phyloP scores from a whole-genome alignment of 2,329 filamentous ascomycete genomes.

The Pseudogymnoascus sp. region DNA sequence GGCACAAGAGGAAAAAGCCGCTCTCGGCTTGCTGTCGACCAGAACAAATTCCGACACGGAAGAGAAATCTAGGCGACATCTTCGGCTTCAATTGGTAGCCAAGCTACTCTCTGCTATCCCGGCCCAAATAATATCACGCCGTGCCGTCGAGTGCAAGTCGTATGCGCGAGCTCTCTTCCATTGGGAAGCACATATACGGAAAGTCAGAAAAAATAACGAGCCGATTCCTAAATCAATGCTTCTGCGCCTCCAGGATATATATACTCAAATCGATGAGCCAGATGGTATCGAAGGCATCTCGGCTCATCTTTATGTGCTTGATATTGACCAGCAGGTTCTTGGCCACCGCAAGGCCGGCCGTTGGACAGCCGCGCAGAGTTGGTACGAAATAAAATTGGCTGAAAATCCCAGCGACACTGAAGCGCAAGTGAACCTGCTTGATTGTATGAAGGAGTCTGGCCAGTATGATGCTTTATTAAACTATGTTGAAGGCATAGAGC shows the following conservation, averaged over 20 bases:
- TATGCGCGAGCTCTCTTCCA: conserved; percentile 90
- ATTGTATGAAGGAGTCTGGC: conserved; percentile 88
- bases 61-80: neutral
- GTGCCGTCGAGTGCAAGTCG: conserved; percentile 89
- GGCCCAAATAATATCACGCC: conserved; percentile 66
- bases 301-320: conserved; percentile 75
- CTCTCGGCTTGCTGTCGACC: conserved; percentile 13
- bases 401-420: conserved; percentile 71
- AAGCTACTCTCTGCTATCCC: conserved; percentile 63
- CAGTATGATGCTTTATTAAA: conserved; percentile 86
- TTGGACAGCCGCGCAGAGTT: conserved; percentile 92
- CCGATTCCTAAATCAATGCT: conserved; percentile 48
- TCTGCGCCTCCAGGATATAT: conserved; percentile 82
- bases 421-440: conserved; percentile 74
- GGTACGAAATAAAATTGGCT: conserved; percentile 88
- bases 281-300: conserved; percentile 95
- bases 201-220: conserved; percentile 34
- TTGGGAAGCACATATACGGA: conserved; percentile 82
- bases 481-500: conserved; percentile 71
- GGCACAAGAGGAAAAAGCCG: conserved; percentile 60
- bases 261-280: conserved; percentile 94
- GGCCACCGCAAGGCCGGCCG: conserved; percentile 88
- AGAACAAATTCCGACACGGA: conserved; percentile 34
- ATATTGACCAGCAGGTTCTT: conserved; percentile 86
- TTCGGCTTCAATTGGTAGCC: conserved; percentile 55